Conservation (phyloP, 2,329 filamentous ascomycete species). For the Cordyceps cateniannulata region DNA sequence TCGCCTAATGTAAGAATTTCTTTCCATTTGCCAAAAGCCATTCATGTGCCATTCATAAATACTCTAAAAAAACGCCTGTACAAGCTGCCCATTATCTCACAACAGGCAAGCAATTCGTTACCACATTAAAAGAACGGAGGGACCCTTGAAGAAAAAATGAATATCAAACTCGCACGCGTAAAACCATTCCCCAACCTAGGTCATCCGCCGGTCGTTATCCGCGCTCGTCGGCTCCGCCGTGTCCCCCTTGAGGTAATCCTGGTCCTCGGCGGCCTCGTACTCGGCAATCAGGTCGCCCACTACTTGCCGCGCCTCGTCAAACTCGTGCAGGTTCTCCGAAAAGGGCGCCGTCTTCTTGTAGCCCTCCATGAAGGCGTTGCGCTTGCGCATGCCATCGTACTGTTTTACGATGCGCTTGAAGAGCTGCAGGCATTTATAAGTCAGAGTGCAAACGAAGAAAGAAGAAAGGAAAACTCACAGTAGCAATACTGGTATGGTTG, state of each 20-base stretch:
- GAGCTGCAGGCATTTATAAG: conserved; percentile 44
- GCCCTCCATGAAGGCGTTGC: conserved; percentile 91
- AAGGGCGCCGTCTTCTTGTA: conserved; percentile 97
- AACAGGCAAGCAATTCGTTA: neutral
- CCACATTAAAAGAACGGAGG: neutral
- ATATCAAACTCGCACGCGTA: neutral
- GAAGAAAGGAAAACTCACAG: conserved; percentile 40
- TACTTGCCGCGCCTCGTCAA: conserved; percentile 89
- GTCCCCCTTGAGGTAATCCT: conserved; percentile 80
- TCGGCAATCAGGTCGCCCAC: conserved; percentile 87
- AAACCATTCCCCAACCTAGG: conserved; percentile 19
- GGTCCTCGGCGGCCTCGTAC: conserved; percentile 90
- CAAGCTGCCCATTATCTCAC: neutral
- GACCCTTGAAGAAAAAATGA: neutral
- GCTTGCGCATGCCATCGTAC: conserved; percentile 90
- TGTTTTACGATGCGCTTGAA: conserved; percentile 92
- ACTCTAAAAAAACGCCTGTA: neutral
- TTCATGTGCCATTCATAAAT: neutral
- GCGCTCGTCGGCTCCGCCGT: conserved; percentile 46
- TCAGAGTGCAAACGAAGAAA: neutral
- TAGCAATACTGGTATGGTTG: conserved; percentile 95
- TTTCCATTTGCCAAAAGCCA: neutral
- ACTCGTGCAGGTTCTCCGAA: conserved; percentile 83
- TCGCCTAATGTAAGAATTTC: neutral
- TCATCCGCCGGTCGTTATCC: conserved; percentile 46